Evolutionary conservation across 1,139 yeast genomes (phyloP), one percentile per base, ranked within the genome.

Genomic region (Arxiozyma slooffiae): DNA sequence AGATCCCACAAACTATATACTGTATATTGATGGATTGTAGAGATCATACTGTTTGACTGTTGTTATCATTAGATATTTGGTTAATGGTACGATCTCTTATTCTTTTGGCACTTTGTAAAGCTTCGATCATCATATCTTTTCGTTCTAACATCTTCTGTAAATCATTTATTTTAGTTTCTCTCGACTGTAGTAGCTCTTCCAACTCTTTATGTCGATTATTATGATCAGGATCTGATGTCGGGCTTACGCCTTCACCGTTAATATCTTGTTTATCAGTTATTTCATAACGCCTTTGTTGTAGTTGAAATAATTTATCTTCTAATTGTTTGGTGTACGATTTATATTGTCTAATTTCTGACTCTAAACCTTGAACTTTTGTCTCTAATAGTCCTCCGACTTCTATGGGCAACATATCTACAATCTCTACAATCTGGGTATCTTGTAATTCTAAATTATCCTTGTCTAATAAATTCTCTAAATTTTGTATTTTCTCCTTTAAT

Each of bases 51-150:
- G 3, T 30, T 30, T 11, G 36, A 30, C 7, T 14, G 2, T 14
- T 30, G 14, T 30, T 4, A 30, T 30, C 36, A 30, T 14, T 40
- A 8, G 43, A 3, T 4, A 22, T 23, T 3, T n/a, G 23, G n/a
- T 34, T 14, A 11, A 50, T 45, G 16, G 71, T 39, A 72, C 71
- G 57, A 36, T 70, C 73, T 38, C 85, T 71, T 47, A 79, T 68
- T 55, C 79, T 72, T 39, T 78, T 73, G 1, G 83, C 77, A 51
- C 81, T 78, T 43, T 82, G 80, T 47, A 89, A 71, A 9, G 94
- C 89, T 55, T 78, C 78, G 51, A 89, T 86, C 55, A 89, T 81
- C 48, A 82, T 82, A 58, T 88, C 95, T 64, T 88, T 89, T 58
- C 79, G 78, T 50, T 77, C 75, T 48, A 86, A 67, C 48, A 77